Conservation (phyloP, 2,329 filamentous ascomycete genomes). For the Aureobasidium sp. region DNA sequence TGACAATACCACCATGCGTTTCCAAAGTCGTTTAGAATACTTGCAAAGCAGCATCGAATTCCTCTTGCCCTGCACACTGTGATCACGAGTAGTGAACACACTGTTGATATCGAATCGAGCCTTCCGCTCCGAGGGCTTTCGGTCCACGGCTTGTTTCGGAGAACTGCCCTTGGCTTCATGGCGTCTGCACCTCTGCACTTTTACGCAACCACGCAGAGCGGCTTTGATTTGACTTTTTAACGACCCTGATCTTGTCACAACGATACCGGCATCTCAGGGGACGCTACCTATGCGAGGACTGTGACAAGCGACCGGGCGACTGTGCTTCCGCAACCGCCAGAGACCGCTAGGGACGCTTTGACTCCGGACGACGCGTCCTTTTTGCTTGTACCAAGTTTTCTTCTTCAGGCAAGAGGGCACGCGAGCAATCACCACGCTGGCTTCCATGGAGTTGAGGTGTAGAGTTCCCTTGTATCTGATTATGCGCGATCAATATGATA, state of each 20-base stretch:
- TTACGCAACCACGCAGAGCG: slow-evolving; percentile 1
- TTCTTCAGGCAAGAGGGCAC: background rate
- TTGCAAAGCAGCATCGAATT: background rate
- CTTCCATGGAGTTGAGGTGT: background rate
- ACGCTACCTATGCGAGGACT: background rate
- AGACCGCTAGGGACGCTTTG: slow-evolving; percentile 1
- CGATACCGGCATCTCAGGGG: background rate
- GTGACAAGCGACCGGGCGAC: background rate
- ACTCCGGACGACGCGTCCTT: slow-evolving; percentile 1
- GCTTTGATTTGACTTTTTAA: background rate
- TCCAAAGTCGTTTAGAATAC: background rate
- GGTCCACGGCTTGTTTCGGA: slow-evolving; percentile 1
- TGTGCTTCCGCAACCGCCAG: background rate
- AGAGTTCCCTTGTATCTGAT: background rate
- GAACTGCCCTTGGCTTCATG: background rate
- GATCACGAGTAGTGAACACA: background rate
- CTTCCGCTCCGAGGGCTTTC: background rate
- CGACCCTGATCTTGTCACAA: background rate
- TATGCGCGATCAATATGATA: background rate
- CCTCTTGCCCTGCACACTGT: background rate
- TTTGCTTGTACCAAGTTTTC: slow-evolving; percentile 1
- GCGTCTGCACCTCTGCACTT: background rate
- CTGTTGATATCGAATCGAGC: background rate
- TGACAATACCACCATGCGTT: background rate
- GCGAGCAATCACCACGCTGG: background rate